Evolutionary conservation across 345 rosid genomes (phyloP).

Genomic region (Brassica juncea): DNA sequence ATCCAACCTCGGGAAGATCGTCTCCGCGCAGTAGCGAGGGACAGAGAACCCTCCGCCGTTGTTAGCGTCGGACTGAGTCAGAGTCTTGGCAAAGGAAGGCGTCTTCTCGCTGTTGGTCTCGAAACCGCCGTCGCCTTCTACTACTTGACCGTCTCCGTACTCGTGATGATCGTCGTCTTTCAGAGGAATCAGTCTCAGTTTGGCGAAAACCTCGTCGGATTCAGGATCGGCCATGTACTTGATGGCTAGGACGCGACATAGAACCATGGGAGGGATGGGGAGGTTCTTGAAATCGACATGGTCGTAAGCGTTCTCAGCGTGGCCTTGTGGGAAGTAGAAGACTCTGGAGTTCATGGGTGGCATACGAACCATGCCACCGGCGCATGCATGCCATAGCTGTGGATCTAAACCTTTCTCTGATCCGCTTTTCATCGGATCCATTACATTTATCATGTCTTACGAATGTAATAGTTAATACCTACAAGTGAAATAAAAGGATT

Average conservation of each 20-base stretch:
- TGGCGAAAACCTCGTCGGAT: conserved; percentile 86
- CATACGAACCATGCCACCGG: conserved; percentile 96
- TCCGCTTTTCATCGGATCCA: conserved; percentile 50
- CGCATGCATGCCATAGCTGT: conserved; percentile 99
- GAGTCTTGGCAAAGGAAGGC: conserved; percentile 88
- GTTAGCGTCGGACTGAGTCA: conserved; percentile 96
- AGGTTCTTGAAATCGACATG: conserved; percentile 53
- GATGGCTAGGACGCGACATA: conserved; percentile 63
- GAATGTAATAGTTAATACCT: not conserved
- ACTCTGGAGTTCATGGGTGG: conserved; percentile 77
- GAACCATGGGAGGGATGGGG: conserved; percentile 54
- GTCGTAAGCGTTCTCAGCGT: conserved; percentile 83
- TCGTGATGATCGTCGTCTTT: conserved; percentile 47
- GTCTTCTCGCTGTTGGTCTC: conserved; percentile 57
- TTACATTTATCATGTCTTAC: conserved; percentile 43
- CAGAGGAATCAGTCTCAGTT: conserved; percentile 57
- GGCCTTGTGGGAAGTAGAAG: conserved; percentile 92
- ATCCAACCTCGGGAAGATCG: conserved; percentile 86
- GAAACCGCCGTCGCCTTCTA: conserved; percentile 36
- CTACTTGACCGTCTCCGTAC: conserved; percentile 26
- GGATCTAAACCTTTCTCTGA: conserved; percentile 75
- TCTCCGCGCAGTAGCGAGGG: conserved; percentile 97
- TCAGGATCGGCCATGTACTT: conserved; percentile 89
- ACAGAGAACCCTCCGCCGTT: conserved; percentile 99
- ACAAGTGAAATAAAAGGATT: not conserved